These are phyloP conservation scores for Lupinus albus DNA, from an alignment of 306 rosid species.

Conservation along the genomic window DNA sequence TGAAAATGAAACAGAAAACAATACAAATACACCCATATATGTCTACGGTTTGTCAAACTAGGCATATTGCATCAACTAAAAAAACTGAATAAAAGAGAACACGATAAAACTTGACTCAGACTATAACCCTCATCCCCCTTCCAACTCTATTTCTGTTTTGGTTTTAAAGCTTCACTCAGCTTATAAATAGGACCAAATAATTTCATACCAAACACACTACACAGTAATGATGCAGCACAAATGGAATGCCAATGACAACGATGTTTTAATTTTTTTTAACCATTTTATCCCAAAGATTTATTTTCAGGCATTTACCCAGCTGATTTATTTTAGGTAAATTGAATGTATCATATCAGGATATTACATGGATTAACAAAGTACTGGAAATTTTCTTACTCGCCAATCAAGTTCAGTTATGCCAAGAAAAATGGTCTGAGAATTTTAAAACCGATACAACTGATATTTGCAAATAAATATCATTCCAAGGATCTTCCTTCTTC, in stretches of 20 bases:
- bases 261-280: neutral
- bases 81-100: constrained; percentile 6
- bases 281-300: neutral
- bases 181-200: constrained; percentile 8
- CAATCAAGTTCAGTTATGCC: constrained; percentile 6
- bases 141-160: neutral
- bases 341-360: neutral
- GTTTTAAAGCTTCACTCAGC: constrained; percentile 27
- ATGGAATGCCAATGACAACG: constrained; percentile 2
- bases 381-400: neutral
- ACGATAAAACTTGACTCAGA: neutral
- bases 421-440: constrained; percentile 12
- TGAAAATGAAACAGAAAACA: neutral
- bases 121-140: neutral
- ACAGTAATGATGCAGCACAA: constrained; percentile 15
- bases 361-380: constrained; percentile 1
- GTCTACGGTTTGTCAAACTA: neutral
- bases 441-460: neutral
- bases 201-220: neutral
- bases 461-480: neutral
- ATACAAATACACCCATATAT: neutral
- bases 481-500: neutral
- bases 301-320: neutral
- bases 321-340: neutral
- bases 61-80: constrained; percentile 5